Base-by-base conservation (phyloP, 805 yeast genomes). In the Ogataea paradorogensis region DNA sequence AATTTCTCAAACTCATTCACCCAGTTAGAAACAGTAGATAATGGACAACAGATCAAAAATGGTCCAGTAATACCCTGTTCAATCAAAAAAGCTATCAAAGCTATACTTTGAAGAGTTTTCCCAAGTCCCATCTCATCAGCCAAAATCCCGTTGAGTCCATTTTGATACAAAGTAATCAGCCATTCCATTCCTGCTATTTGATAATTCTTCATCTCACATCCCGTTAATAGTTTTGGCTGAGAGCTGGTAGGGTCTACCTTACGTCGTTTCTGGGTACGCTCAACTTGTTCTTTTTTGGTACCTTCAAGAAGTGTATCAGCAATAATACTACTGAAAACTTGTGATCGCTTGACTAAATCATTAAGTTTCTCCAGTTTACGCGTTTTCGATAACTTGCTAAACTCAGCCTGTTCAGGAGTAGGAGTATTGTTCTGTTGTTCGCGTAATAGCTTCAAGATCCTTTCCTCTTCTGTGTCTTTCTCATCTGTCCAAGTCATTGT, bases 121-220 rank as follows among this genome's bases (percentile, higher is more conserved):
- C 99, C 99, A 18, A 91, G 67, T 0, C 98, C 98, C 99, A 91
- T 91, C 61, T 91, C 98, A 64, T 93, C 98, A 0, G 98, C 98
- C 15, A 93, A 66, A 25, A 93, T 90, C 2, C 98, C 99, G 60
- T 91, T 91, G 21, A 91, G 68, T 0, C 98, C 99, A 61, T 91
- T 93, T 56, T 90, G 95, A 59, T 84, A 93, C 18, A 91, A 64
- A 0, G 96, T 83, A 10, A 82, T 74, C 29, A 93, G 65, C 98
- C 98, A 91, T 48, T 87, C 89, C 41, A 91, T 72, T 1, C 98
- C 99, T 40, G 84, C 89, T 14, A 87, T 60, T 62, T 91, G 99
- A 56, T 93, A 89, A 21, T 80, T 84, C 55, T 88, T 87, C 71
- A 91, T 67, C 0, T 56, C 54, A 22, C 87, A 85, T 7, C 80